A percentile compares a stretch with the other conserved stretches of the same genome.
Conservation (phyloP, 495 filamentous ascomycete genomes). For the Pseudotulostoma volvatum region DNA sequence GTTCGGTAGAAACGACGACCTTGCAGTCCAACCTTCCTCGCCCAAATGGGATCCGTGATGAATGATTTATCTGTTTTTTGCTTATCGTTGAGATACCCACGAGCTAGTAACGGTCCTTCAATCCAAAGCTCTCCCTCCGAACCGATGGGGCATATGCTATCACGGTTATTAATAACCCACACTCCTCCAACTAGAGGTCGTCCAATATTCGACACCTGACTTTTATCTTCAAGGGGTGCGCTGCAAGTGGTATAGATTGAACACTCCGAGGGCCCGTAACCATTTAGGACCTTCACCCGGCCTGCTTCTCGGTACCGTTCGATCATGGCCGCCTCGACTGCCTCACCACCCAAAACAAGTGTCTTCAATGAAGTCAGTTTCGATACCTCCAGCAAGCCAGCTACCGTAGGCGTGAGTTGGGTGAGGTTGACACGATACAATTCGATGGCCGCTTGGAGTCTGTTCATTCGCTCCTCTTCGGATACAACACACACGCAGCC, state of each 20-base stretch:
- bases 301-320: slow-evolving; percentile 12
- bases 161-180: slow-evolving; percentile 17
- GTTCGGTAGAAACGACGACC: slow-evolving; percentile 1
- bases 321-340: slow-evolving; percentile 5
- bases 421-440: slow-evolving; percentile 9
- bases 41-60: slow-evolving; percentile 10
- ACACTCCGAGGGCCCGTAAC: slow-evolving; percentile 24
- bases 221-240: neutral
- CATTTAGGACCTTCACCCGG: slow-evolving; percentile 9
- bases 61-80: slow-evolving; percentile 13
- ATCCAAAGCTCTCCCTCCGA: slow-evolving; percentile 17
- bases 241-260: slow-evolving; percentile 9
- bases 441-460: slow-evolving; percentile 11
- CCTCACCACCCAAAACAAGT: slow-evolving; percentile 12
- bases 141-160: slow-evolving; percentile 19
- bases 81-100: slow-evolving; percentile 15
- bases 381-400: slow-evolving; percentile 7
- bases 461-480: slow-evolving; percentile 19
- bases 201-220: slow-evolving; percentile 13
- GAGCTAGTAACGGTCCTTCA: slow-evolving; percentile 14
- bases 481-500: slow-evolving; percentile 24
- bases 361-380: slow-evolving; percentile 10
- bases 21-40: slow-evolving; percentile 3
- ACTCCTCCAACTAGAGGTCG: slow-evolving; percentile 9
- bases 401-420: slow-evolving; percentile 14